Base-by-base conservation (phyloP, 768 basidiomycete species). In the Phanerochaete sordida region DNA sequence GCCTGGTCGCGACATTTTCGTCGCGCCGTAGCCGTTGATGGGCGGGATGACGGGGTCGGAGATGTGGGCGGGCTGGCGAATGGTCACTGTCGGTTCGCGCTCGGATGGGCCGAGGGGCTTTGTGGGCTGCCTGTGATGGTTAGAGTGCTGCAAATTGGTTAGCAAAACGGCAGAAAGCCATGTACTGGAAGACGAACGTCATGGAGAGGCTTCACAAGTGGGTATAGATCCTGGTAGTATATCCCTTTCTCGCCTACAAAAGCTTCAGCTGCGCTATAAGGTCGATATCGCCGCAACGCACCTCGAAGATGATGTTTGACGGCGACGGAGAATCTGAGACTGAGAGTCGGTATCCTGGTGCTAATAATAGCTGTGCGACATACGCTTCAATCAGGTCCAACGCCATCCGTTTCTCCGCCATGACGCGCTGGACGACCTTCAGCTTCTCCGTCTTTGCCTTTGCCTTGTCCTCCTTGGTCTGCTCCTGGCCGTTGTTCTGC, bases 241-340 rank as follows among this genome's bases (percentile, higher is more conserved):
- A 85, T 83, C 0, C 84, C 84, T 12, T 79, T 70, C 70, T 86
- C 86, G 1, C 83, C 82, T 82, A 15, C 8, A 33, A 9, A 31
- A 9, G 9, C 6, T 9, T 49, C n/a, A 49, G 48, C 11, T 7
- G 11, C 24, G 15, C 2, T 9, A 47, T 11, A 47, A 2, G 15
- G 48, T 26, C 1, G 13, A 16, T 26, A n/a, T 11, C 46, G 46
- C 27, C 28, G 3, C 24, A 4, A 16, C 64, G 9, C 60, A 79
- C 82, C 81, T 70, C 85, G 76, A 26, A 87, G 71, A 64, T 87
- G 84, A 67, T 87, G 87, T 66, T 87, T 87, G 13, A 85, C 62
- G 0, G 85, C 76, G 15, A 86, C 75, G 3, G 79, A 72, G 61
- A 83, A 87, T 3, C 85, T 85, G 59, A 4, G 13, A n/a, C 11